phyloP scores from a whole-genome alignment of 1,284 basidiomycete genomes.

The Apiotrichum akiyoshidainum region DNA sequence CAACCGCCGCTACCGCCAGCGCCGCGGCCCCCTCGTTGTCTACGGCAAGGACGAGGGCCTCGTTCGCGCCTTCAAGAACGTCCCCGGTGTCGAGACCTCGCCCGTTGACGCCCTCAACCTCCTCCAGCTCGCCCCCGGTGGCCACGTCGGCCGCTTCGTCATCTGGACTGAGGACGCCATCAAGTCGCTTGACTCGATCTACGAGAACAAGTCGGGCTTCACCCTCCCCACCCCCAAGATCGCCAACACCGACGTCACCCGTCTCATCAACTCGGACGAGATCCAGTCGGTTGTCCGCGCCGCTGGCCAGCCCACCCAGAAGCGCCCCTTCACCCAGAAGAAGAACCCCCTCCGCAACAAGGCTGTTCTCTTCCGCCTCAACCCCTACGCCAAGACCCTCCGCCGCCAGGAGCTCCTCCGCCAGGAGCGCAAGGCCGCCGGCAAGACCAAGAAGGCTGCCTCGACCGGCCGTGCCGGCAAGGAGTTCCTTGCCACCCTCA shows the following conservation, averaged over 20 bases:
- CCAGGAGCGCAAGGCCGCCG: constrained; percentile 48
- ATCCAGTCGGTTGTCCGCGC: constrained; percentile 93
- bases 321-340: constrained; percentile 91
- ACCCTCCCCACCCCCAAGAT: constrained; percentile 91
- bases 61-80: constrained; percentile 96
- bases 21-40: constrained; percentile 94
- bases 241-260: constrained; percentile 92
- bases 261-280: constrained; percentile 96
- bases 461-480: constrained; percentile 64
- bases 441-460: constrained; percentile 48
- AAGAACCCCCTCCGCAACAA: constrained; percentile 99
- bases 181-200: constrained; percentile 87
- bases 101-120: constrained; percentile 94
- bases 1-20: constrained; percentile 94
- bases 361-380: constrained; percentile 94
- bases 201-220: constrained; percentile 95
- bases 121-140: constrained; percentile 98
- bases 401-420: constrained; percentile 73
- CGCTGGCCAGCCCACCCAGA: constrained; percentile 55
- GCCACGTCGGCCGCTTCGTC: constrained; percentile 96
- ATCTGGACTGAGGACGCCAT: constrained; percentile 99
- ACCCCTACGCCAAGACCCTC: constrained; percentile 96
- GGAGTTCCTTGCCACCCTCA: constrained; percentile 80
- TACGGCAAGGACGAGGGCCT: constrained; percentile 98
- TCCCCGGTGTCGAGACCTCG: constrained; percentile 97